phyloP scores from a whole-genome alignment of 179 eudicot genomes.

The Monotropa hypopitys region DNA sequence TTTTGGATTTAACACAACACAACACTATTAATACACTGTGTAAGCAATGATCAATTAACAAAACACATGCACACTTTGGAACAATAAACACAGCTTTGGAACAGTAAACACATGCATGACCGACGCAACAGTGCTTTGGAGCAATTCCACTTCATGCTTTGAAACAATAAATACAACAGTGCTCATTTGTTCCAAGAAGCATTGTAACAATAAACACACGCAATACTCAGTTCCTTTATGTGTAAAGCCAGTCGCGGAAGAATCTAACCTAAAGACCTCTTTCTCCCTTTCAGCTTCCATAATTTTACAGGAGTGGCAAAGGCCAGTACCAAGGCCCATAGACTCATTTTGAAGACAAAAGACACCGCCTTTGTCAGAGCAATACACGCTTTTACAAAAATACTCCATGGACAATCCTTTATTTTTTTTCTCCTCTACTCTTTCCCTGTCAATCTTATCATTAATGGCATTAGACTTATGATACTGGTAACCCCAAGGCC shows the following conservation, averaged over 20 bases:
- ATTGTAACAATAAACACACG: too few species aligned
- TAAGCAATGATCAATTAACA: too few species aligned
- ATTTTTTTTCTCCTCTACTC: conserved; percentile 72
- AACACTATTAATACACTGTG: too few species aligned
- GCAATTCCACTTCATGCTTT: too few species aligned
- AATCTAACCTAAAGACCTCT: conserved; percentile 33
- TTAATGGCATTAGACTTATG: conserved; percentile 50
- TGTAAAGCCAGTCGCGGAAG: conserved; percentile 43
- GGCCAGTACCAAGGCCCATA: conserved; percentile 68
- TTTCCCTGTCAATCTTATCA: conserved; percentile 55
- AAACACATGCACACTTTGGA: too few species aligned
- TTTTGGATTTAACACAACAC: too few species aligned
- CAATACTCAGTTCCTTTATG: conserved; percentile 51
- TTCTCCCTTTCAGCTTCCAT: conserved; percentile 27
- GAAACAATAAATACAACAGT: too few species aligned
- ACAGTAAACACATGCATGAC: too few species aligned
- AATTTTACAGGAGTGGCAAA: conserved; percentile 51
- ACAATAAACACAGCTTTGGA: too few species aligned
- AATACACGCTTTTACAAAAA: conserved; percentile 71
- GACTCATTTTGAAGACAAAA: conserved; percentile 32
- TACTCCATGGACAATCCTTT: conserved; percentile 64
- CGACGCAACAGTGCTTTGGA: too few species aligned
- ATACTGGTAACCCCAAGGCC: conserved; percentile 71
- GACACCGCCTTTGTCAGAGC: conserved; percentile 82
- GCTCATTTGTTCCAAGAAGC: too few species aligned